These are phyloP conservation scores for Ilyonectria destructans DNA, from an alignment of 2,329 filamentous ascomycete species.

Conservation along the genomic window DNA sequence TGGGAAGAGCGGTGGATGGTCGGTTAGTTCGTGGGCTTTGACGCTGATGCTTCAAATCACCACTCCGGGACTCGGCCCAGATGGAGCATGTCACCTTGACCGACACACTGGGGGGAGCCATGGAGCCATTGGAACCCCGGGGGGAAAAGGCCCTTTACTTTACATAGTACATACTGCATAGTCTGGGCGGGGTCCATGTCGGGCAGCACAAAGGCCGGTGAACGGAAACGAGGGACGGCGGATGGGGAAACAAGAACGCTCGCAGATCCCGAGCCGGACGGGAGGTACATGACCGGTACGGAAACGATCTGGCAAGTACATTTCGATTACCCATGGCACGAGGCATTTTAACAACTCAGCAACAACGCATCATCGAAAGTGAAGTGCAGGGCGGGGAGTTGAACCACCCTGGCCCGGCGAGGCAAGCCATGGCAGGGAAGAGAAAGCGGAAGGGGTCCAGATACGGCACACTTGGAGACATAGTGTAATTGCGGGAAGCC, in stretches of 20 bases:
- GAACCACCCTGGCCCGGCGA: background rate
- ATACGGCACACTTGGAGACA: background rate
- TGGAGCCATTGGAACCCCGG: conserved; percentile 5
- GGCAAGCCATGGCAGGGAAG: background rate
- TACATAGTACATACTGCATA: background rate
- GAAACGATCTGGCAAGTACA: background rate
- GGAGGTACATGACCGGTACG: background rate
- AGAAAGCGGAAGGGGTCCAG: background rate
- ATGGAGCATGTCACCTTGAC: conserved; percentile 12
- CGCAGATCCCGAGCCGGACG: background rate
- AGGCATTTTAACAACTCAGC: background rate
- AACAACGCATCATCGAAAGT: conserved; percentile 4
- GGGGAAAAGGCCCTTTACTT: background rate
- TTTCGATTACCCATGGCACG: background rate
- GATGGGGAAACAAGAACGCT: background rate
- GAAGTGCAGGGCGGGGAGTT: conserved; percentile 5
- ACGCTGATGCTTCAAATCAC: background rate
- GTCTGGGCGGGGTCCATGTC: background rate
- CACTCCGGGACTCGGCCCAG: background rate
- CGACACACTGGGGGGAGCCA: conserved; percentile 14
- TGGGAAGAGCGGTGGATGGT: background rate
- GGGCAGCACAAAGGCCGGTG: conserved; percentile 6
- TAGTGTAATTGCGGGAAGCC: background rate
- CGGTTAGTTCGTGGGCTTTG: background rate
- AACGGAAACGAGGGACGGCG: background rate